Evolutionary conservation across 139 green algal species (phyloP), one percentile per base, ranked within the genome.

Genomic region (Chlorella sp.): DNA sequence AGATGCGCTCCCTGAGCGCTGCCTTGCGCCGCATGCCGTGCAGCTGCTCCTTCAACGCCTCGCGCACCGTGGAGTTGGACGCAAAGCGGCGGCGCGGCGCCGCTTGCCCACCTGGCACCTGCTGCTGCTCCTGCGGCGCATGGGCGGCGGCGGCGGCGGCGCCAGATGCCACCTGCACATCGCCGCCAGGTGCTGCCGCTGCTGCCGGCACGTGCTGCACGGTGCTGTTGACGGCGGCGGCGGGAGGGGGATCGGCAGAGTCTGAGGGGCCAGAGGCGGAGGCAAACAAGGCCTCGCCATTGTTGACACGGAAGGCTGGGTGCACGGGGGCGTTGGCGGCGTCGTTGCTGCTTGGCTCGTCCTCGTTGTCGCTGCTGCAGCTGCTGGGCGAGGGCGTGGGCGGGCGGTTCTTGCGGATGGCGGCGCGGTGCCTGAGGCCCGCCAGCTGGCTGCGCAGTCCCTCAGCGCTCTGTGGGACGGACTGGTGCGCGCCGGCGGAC

Each of bases 371-470:
- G n/a, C n/a, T n/a, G n/a, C 3, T 27, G 20, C 61, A 67, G n/a
- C 61, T 10, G 42, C 42, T 55, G 42, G 42, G 42, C 42, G 17
- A 17, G 10, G 17, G 10, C 42, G 17, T 55, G 42, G 17, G 42
- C 42, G 17, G 42, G 42, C 10, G 10, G 17, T 55, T 55, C 42
- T 55, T 55, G 27, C 80, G 76, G 26, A 86, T 78, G 2, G 80
- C 80, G 6, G 80, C 80, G 5, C 80, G 73, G 31, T 86, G 80
- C 17, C 80, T 62, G 2, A 86, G 70, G 5, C 80, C 80, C 22
- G 80, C 80, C 10, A 86, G 72, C 76, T 86, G 80, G 10, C 51
- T 73, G 23, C 73, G 65, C 35, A 86, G 50, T 5, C 26, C 65
- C 51, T 76, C 69, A 5, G 27, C 22, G 49, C 6, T 34, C 35